phyloP scores from a whole-genome alignment of 2,329 filamentous ascomycete genomes.

The Fusarium nisikadoi region DNA sequence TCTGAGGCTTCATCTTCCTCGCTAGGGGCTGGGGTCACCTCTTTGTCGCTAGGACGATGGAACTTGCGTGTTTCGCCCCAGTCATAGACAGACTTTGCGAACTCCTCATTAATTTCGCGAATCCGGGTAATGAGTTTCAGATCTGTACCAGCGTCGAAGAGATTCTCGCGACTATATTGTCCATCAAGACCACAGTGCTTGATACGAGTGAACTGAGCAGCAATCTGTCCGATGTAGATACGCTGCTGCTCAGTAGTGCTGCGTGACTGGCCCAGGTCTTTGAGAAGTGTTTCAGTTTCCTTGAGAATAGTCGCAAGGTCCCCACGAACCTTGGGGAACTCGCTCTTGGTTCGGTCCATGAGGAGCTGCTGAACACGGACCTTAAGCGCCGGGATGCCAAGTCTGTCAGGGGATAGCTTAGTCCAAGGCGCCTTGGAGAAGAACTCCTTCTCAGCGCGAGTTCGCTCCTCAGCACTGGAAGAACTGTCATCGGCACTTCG shows the following conservation, averaged over 20 bases:
- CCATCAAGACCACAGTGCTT: slow-evolving; percentile 49
- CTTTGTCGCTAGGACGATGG: neutral
- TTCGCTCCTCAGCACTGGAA: slow-evolving; percentile 47
- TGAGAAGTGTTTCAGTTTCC: slow-evolving; percentile 22
- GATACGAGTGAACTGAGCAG: slow-evolving; percentile 44
- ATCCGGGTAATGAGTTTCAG: slow-evolving; percentile 54
- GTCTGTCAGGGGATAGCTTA: slow-evolving; percentile 36
- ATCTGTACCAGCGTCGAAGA: neutral
- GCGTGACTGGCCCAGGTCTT: slow-evolving; percentile 48
- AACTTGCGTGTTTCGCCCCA: slow-evolving; percentile 36
- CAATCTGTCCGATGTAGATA: slow-evolving; percentile 49
- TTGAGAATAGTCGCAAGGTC: slow-evolving; percentile 44
- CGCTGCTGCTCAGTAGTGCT: slow-evolving; percentile 47
- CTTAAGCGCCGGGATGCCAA: slow-evolving; percentile 52
- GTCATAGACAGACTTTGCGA: slow-evolving; percentile 44
- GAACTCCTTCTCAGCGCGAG: slow-evolving; percentile 50
- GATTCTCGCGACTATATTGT: slow-evolving; percentile 42
- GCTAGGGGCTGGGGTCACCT: no score
- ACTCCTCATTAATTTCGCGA: slow-evolving; percentile 51
- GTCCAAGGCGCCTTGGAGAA: slow-evolving; percentile 53
- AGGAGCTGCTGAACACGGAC: slow-evolving; percentile 51
- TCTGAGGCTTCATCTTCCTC: no score
- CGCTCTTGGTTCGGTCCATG: slow-evolving; percentile 52
- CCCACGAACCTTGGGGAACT: slow-evolving; percentile 50
- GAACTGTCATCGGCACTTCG: slow-evolving; percentile 55